Evolutionary conservation across 768 basidiomycete genomes (phyloP).

Genomic region (Omphalotus guepiniiformis): DNA sequence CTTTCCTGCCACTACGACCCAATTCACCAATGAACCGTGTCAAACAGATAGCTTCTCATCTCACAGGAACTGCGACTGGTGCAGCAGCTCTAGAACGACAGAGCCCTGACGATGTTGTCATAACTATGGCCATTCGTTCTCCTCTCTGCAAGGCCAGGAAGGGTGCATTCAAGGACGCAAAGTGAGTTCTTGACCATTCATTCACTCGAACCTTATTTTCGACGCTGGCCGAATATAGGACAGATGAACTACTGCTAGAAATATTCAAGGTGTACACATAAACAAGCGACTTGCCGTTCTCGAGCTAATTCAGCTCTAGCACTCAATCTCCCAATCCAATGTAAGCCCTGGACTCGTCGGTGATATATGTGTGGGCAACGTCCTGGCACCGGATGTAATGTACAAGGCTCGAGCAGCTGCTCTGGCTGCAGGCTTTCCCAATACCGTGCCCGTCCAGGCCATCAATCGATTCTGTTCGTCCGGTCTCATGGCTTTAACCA

Average conservation of each 20-base stretch:
- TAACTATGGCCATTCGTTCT: conserved; percentile 76
- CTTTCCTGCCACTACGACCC: too few relatives aligned
- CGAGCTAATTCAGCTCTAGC: conserved; percentile 34
- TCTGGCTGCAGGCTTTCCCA: conserved; percentile 77
- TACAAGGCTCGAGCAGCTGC: conserved; percentile 74
- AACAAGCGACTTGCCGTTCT: conserved; percentile 8
- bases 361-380: conserved; percentile 80
- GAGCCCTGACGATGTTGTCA: conserved; percentile 72
- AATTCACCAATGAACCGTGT: conserved; percentile 67
- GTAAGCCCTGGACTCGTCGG: conserved; percentile 64
- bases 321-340: conserved; percentile 51
- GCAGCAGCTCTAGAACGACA: conserved; percentile 51
- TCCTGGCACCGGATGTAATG: conserved; percentile 56
- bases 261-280: conserved; percentile 61
- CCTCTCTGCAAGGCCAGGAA: conserved; percentile 75
- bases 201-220: neutral
- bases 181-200: conserved; percentile 31
- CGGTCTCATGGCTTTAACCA: conserved; percentile 80
- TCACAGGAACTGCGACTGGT: conserved; percentile 40
- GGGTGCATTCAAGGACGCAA: conserved; percentile 70
- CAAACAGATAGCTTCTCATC: conserved; percentile 60
- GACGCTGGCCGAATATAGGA: conserved; percentile 38
- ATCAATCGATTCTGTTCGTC: conserved; percentile 83
- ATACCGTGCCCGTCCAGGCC: conserved; percentile 67
- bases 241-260: conserved; percentile 76